Conservation (phyloP, 305 asterid species). For the Solanum aculeatissimum region DNA sequence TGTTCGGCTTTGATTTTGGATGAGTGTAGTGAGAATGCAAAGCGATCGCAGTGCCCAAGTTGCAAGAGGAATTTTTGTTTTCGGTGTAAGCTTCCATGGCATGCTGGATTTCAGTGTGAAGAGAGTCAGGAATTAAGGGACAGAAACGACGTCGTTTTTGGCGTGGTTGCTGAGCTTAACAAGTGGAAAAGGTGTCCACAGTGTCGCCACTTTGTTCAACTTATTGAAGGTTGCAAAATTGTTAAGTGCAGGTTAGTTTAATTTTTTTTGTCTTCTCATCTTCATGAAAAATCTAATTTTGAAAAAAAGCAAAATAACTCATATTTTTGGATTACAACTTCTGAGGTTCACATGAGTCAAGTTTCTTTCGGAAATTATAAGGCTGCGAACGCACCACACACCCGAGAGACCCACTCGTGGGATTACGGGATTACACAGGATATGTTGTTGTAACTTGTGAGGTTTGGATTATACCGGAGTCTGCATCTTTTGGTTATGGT, state of each 20-base stretch:
- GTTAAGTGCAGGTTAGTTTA: conserved; percentile 20
- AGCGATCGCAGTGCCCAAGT: conserved; percentile 15
- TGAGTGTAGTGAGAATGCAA: conserved; percentile 22
- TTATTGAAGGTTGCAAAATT: conserved; percentile 9
- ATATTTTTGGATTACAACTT: not conserved
- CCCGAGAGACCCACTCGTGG: no score
- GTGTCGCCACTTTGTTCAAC: conserved; percentile 25
- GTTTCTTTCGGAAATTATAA: not conserved
- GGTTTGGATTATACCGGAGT: not conserved
- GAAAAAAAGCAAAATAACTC: not conserved
- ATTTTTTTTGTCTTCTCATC: not conserved
- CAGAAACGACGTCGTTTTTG: conserved; percentile 13
- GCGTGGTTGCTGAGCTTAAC: conserved; percentile 12
- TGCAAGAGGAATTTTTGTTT: conserved; percentile 23
- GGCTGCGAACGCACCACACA: not conserved
- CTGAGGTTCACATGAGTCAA: not conserved
- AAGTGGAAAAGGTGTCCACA: conserved; percentile 27
- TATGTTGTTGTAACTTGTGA: not conserved
- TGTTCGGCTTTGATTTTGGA: conserved; percentile 50
- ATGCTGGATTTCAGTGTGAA: conserved; percentile 22
- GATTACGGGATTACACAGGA: no score
- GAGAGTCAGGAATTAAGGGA: conserved; percentile 12
- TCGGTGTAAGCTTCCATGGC: conserved; percentile 30
- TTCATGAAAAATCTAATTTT: not conserved
- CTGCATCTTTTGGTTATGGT: not conserved